A percentile compares a stretch with the other conserved stretches of the same genome.
Conservation (phyloP, 495 filamentous ascomycete genomes). For the Penicillium egyptiacum region DNA sequence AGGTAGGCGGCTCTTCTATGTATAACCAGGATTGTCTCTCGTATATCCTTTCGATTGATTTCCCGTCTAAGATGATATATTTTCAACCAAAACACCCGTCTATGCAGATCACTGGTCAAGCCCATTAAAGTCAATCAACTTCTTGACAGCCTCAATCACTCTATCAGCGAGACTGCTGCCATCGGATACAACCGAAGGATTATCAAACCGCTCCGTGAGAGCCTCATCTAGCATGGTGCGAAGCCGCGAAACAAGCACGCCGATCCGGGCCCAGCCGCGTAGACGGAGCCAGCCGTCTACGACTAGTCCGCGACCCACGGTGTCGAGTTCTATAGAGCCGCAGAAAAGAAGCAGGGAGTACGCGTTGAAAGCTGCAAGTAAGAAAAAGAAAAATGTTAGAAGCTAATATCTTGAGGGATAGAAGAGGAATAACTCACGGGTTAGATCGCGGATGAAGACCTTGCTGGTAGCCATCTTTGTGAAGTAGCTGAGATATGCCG, state of each 20-base stretch:
- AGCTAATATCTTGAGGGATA: neutral
- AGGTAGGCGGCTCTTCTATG: too few species aligned
- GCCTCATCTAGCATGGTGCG: slow-evolving; percentile 83
- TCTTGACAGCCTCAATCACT: slow-evolving; percentile 73
- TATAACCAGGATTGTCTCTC: neutral
- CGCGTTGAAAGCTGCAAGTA: slow-evolving; percentile 74
- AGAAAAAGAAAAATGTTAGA: slow-evolving; percentile 14
- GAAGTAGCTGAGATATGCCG: slow-evolving; percentile 79
- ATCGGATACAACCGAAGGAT: slow-evolving; percentile 52
- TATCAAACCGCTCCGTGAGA: slow-evolving; percentile 74
- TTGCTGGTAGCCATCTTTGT: slow-evolving; percentile 88
- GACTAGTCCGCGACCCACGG: slow-evolving; percentile 79
- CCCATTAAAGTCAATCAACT: slow-evolving; percentile 84
- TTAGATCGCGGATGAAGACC: slow-evolving; percentile 82
- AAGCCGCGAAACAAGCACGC: slow-evolving; percentile 80
- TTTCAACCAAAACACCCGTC: neutral
- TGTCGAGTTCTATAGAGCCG: slow-evolving; percentile 81
- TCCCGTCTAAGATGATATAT: neutral
- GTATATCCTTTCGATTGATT: slow-evolving; percentile 3
- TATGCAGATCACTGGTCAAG: slow-evolving; percentile 60
- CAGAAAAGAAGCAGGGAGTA: slow-evolving; percentile 91
- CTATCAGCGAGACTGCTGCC: slow-evolving; percentile 48
- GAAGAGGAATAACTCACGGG: slow-evolving; percentile 58
- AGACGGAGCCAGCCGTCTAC: slow-evolving; percentile 92
- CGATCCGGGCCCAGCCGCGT: slow-evolving; percentile 91